Evolutionary conservation across 1,139 yeast genomes (phyloP).

Genomic region (Suhomyces guaymorum): DNA sequence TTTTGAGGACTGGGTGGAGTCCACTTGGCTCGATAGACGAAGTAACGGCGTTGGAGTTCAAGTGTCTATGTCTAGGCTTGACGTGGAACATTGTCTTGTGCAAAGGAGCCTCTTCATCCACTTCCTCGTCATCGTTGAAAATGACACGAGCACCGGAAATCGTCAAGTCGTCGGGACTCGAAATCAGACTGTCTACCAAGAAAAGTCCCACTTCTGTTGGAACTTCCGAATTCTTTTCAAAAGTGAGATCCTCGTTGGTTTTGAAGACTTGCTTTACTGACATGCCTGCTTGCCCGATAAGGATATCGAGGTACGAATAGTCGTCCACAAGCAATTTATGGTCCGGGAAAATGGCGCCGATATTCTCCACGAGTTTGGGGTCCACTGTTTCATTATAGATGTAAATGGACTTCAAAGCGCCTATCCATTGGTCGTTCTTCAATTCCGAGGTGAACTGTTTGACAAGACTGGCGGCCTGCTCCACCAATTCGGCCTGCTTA

Average conservation of each 20-base stretch:
- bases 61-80: slow-evolving; percentile 42
- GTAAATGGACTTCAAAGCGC: slow-evolving; percentile 1
- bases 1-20: slow-evolving; percentile 39
- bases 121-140: slow-evolving; percentile 18
- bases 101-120: slow-evolving; percentile 19
- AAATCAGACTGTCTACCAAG: slow-evolving; percentile 28
- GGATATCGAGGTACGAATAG: slow-evolving; percentile 4
- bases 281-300: neutral
- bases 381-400: neutral
- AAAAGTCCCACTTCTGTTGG: slow-evolving; percentile 39
- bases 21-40: slow-evolving; percentile 31
- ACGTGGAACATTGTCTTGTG: slow-evolving; percentile 45
- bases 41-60: slow-evolving; percentile 9
- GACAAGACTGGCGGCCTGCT: slow-evolving; percentile 20
- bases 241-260: neutral
- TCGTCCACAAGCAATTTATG: neutral
- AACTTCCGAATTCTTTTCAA: neutral
- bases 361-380: neutral
- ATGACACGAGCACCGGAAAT: slow-evolving; percentile 38
- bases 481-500: slow-evolving; percentile 22
- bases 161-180: slow-evolving; percentile 35
- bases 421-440: slow-evolving; percentile 3
- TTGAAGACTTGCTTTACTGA: slow-evolving; percentile 6
- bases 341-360: neutral
- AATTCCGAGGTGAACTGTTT: neutral